Evolutionary conservation across 1,284 basidiomycete genomes (phyloP).

Genomic region (Cryptococcus sp.): DNA sequence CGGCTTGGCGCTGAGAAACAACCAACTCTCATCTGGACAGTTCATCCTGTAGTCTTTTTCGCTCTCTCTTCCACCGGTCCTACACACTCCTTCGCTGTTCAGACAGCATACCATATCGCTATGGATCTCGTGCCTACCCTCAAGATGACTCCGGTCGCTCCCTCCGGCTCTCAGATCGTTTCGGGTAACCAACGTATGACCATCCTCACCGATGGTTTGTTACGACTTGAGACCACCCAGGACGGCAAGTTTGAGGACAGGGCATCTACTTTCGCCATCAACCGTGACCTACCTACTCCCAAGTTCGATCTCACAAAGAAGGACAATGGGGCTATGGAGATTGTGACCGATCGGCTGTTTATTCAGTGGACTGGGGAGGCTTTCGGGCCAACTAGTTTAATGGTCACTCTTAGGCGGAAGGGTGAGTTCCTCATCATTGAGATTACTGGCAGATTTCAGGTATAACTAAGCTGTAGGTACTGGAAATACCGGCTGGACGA

Average conservation of each 20-base stretch:
- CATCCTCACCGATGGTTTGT: conserved; percentile 15
- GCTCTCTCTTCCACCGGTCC: too few species aligned
- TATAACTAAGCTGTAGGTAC: not conserved
- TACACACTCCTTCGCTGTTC: too few species aligned
- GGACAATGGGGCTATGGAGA: not conserved
- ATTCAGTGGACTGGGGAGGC: not conserved
- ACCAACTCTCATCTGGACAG: too few species aligned
- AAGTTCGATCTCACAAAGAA: not conserved
- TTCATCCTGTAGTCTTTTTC: too few species aligned
- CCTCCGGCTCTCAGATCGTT: not conserved
- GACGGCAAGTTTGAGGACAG: conserved; percentile 24
- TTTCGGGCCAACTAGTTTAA: not conserved
- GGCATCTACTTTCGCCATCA: conserved; percentile 22
- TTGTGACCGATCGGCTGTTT: not conserved
- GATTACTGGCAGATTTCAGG: too few species aligned
- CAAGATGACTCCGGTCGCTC: not conserved
- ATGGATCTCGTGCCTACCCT: not conserved
- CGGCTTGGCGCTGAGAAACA: too few species aligned
- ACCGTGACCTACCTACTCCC: not conserved
- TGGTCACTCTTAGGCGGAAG: not conserved
- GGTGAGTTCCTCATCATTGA: not conserved
- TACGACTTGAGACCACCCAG: conserved; percentile 17
- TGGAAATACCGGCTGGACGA: not conserved
- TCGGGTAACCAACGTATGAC: conserved; percentile 10
- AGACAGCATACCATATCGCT: too few species aligned